These are phyloP conservation scores for Globisporangium perplexum DNA, from an alignment of 352 stramenopile genomes.

Conservation along the genomic window DNA sequence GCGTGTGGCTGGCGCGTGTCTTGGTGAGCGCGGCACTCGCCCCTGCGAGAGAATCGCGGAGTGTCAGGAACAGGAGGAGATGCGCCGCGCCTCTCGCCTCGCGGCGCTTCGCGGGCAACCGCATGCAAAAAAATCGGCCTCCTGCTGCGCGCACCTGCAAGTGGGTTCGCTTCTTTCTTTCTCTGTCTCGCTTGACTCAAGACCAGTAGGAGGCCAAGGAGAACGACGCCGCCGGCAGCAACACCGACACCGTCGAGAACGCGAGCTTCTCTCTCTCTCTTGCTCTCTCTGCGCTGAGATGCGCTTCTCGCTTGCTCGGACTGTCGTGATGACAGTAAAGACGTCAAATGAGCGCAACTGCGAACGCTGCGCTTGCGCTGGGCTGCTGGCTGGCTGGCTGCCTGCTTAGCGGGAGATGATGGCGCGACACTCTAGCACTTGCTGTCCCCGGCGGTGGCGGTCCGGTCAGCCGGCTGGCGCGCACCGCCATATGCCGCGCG, in stretches of 20 bases:
- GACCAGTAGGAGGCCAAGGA: neutral
- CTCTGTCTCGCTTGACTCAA: neutral
- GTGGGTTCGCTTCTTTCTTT: neutral
- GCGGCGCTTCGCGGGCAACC: neutral
- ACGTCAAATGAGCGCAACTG: neutral
- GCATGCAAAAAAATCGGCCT: neutral
- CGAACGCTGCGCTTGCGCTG: too few relatives aligned
- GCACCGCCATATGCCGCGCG: too few relatives aligned
- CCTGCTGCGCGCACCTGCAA: neutral
- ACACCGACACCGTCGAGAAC: too few relatives aligned
- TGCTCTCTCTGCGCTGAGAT: too few relatives aligned
- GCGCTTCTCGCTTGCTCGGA: neutral
- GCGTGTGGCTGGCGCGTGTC: too few relatives aligned
- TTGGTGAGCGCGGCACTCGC: too few relatives aligned
- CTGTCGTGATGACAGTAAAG: neutral
- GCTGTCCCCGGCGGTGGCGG: too few relatives aligned
- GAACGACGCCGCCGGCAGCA: too few relatives aligned
- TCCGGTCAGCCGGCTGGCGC: too few relatives aligned
- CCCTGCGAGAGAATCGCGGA: neutral
- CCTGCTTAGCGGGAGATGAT: neutral
- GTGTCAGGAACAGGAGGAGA: neutral
- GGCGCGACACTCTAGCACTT: neutral
- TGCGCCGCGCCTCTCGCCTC: neutral
- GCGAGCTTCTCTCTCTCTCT: too few relatives aligned
- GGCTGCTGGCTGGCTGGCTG: neutral